Percentiles rank a stretch among this genome's conserved stretches.
Evolutionary conservation across 2,329 filamentous ascomycete species (phyloP).

Genomic region (Pestalotiopsis sp.): DNA sequence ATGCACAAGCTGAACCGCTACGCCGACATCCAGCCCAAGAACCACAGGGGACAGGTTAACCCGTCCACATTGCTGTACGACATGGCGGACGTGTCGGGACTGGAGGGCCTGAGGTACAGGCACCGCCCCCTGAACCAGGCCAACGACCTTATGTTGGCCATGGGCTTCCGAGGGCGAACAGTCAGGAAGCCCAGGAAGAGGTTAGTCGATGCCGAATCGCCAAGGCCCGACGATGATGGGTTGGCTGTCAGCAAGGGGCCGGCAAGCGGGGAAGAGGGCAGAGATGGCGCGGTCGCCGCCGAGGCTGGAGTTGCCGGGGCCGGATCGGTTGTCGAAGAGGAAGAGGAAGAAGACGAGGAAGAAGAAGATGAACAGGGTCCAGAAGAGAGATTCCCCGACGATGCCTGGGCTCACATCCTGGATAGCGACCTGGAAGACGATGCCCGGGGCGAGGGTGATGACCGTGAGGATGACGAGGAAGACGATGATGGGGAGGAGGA

Average conservation of each 20-base stretch:
- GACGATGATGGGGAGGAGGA: conserved; percentile 25
- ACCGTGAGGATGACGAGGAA: conserved; percentile 20
- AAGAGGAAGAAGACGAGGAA: conserved; percentile 15
- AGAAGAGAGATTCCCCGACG: conserved; percentile 25
- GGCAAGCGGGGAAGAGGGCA: conserved; percentile 21
- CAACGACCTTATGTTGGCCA: conserved; percentile 8
- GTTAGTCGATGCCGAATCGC: background rate
- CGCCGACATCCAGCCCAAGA: conserved; percentile 27
- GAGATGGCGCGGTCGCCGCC: background rate
- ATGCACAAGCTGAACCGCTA: conserved; percentile 29
- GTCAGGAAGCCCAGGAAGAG: background rate
- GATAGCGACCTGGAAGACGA: conserved; percentile 27
- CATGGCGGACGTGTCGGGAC: conserved; percentile 25
- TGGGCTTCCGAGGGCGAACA: conserved; percentile 10
- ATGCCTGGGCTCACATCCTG: conserved; percentile 31
- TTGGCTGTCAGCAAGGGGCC: conserved; percentile 15
- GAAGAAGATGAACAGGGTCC: conserved; percentile 18
- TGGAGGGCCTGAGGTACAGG: conserved; percentile 21
- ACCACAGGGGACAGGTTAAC: conserved; percentile 22
- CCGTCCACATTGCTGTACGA: conserved; percentile 31
- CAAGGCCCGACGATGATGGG: background rate
- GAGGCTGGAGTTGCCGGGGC: background rate
- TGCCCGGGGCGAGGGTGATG: conserved; percentile 19
- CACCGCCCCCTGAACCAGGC: conserved; percentile 14
- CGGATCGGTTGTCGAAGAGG: conserved; percentile 16